Evolutionary conservation across 345 rosid genomes (phyloP).

Genomic region (Triadica sebifera): DNA sequence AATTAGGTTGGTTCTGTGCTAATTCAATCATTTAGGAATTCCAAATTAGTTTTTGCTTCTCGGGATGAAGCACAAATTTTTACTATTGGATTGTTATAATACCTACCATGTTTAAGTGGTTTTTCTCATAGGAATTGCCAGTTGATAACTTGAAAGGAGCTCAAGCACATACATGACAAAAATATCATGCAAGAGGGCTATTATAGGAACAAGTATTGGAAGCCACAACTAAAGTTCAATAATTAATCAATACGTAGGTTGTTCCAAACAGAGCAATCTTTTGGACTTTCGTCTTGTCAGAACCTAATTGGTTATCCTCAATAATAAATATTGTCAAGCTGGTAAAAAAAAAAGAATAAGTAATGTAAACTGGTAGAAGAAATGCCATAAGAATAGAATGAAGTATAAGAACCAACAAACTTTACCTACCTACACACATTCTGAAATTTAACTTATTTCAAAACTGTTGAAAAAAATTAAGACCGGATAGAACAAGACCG

Average conservation of each 20-base stretch:
- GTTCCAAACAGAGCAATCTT: conserved; percentile 82
- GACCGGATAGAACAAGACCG: too few species aligned
- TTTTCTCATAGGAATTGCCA: too few species aligned
- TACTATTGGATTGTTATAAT: too few species aligned
- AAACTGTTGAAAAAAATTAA: too few species aligned
- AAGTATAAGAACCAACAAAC: conserved; percentile 8
- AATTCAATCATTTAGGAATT: too few species aligned
- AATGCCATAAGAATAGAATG: conserved; percentile 6
- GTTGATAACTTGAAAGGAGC: too few species aligned
- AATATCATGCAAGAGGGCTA: neutral
- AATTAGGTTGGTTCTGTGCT: too few species aligned
- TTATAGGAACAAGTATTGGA: neutral
- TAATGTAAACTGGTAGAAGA: conserved; percentile 11
- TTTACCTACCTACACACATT: conserved; percentile 82
- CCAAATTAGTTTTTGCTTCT: too few species aligned
- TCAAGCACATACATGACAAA: neutral
- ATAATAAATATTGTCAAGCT: conserved; percentile 89
- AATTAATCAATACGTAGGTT: conserved; percentile 54
- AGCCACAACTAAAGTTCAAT: neutral
- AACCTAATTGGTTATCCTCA: conserved; percentile 87
- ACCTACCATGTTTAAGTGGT: too few species aligned
- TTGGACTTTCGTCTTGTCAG: conserved; percentile 82
- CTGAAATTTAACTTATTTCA: conserved; percentile 96
- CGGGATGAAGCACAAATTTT: too few species aligned
- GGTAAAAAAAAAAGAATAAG: conserved; percentile 22